A percentile compares a stretch with the other conserved stretches of the same genome.
Conservation (phyloP, 2,329 filamentous ascomycete genomes). For the Didymella keratinophila region DNA sequence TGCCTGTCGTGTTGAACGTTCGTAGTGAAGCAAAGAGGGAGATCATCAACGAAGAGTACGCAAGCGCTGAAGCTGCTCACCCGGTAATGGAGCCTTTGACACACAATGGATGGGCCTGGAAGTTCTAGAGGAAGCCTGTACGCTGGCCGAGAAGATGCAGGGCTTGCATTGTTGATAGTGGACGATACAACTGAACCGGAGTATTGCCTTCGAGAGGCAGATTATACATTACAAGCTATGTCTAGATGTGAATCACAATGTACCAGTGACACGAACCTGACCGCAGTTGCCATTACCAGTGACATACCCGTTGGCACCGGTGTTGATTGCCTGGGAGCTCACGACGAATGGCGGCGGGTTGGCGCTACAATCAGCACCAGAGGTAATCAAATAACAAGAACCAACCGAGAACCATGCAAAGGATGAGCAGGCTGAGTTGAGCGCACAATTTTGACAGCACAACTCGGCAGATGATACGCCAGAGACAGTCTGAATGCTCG, state of each 20-base stretch:
- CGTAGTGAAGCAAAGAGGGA: constrained; percentile 25
- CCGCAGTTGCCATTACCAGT: neutral
- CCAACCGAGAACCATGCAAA: neutral
- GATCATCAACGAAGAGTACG: constrained; percentile 7
- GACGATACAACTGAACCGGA: neutral
- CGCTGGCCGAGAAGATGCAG: neutral
- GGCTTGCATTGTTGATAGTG: neutral
- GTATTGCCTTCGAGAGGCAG: neutral
- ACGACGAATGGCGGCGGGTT: neutral
- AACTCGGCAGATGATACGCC: no score
- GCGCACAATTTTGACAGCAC: no score
- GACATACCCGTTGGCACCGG: neutral
- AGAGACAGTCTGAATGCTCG: no score
- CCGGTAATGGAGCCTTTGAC: neutral
- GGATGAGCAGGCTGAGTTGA: no score
- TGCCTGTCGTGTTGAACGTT: constrained; percentile 25
- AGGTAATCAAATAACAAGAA: neutral
- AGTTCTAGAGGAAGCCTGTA: neutral
- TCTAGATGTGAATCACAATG: neutral
- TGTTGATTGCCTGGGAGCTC: neutral
- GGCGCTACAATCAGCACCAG: neutral
- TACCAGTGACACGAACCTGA: neutral
- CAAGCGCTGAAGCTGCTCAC: neutral
- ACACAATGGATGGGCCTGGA: neutral
- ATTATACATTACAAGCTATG: neutral